Evolutionary conservation across 805 yeast genomes (phyloP), one percentile per base, ranked within the genome.

Genomic region (Lipomyces spencermartinsiae): DNA sequence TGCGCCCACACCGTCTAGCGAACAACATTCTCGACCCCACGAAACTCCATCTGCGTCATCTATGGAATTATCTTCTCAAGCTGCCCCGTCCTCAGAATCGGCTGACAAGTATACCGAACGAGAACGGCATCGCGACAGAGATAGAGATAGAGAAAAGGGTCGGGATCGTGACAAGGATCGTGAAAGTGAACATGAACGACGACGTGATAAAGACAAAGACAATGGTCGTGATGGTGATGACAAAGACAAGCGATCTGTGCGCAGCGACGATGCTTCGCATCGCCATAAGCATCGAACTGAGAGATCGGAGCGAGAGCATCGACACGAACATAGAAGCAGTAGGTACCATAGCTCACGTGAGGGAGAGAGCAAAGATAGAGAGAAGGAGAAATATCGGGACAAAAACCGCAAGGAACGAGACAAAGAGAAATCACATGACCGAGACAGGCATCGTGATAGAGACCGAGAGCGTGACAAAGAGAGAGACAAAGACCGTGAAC

Each of bases 321-420:
- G 22, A 4, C 51, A 33, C 25, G 58, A 61, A 12, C 39, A 39
- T 34, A 12, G 58, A 60, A 54, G 34, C 49, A 46, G 54, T 19
- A 25, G 59, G 19, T 31, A 39, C 7, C 56, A 31, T 10, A 19
- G 39, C 65, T 43, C 65, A 8, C 62, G 61, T 14, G 66, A 63
- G 8, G 34, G 29, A 5, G 66, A 63, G 25, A 22, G 39, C 7
- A 68, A 62, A 37, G 74, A 70, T 10, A 54, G 67, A 53, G 73
- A 71, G 14, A 54, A 72, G 25, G 71, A 66, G 55, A 31, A 60
- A 25, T 46, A 63, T 51, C 43, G 60, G 8, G 70, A 61, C 25
- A 56, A 34, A 55, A 51, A 55, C 58, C 31, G 29, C 57, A 59
- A 19, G 33, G 59, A 61, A 43, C 63, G 61, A 56, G 61, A 61